These are phyloP conservation scores for Botrytis cinerea DNA, from an alignment of 2,329 filamentous ascomycete genomes.

Conservation along the genomic window DNA sequence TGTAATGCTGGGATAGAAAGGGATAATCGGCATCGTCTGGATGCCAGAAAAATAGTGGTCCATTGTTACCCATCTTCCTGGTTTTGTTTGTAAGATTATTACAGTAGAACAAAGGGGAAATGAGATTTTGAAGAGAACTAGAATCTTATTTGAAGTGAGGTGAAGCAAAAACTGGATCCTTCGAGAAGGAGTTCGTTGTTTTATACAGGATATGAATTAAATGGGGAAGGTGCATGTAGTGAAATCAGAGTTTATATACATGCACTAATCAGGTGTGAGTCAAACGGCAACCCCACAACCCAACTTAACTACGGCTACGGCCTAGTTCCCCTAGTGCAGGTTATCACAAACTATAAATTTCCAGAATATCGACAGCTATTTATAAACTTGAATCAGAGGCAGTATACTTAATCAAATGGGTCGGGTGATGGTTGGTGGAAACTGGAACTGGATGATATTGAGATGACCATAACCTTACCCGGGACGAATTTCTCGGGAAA, in stretches of 20 bases:
- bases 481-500: background rate
- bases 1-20: conserved; percentile 10
- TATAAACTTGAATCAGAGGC: accelerated
- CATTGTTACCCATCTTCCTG: background rate
- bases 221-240: background rate
- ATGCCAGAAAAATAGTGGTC: conserved; percentile 17
- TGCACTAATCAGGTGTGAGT: background rate
- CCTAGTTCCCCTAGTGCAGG: background rate
- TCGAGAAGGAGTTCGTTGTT: background rate
- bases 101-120: background rate
- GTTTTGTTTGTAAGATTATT: background rate
- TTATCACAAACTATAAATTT: background rate
- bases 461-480: background rate
- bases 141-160: too few relatives aligned
- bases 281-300: background rate
- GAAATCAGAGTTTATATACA: background rate
- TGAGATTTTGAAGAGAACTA: background rate
- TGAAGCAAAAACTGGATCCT: background rate
- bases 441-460: too few relatives aligned
- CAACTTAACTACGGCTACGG: background rate
- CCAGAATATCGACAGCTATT: background rate
- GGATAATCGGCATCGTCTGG: background rate
- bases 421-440: background rate
- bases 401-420: background rate
- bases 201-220: background rate